phyloP scores from a whole-genome alignment of 345 rosid genomes.

The Lepidium africanum region DNA sequence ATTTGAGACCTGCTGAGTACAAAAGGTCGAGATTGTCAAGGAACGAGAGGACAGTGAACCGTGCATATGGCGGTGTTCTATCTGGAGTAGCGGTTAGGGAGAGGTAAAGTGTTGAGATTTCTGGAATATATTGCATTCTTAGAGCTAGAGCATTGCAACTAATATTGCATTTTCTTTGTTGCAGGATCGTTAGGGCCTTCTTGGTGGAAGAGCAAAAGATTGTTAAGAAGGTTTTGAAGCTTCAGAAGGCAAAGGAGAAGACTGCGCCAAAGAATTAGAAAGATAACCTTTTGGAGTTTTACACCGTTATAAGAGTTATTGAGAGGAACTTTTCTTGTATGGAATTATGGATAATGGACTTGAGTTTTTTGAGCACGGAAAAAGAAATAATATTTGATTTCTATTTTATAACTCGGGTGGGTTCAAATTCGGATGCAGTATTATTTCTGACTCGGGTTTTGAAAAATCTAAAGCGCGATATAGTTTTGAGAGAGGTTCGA shows the following conservation, averaged over 20 bases:
- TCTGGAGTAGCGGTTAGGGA: slow-evolving; percentile 78
- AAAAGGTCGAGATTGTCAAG: slow-evolving; percentile 71
- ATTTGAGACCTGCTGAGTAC: slow-evolving; percentile 75
- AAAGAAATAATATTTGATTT: neutral
- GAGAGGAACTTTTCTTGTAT: neutral
- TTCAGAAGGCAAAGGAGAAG: slow-evolving; percentile 55
- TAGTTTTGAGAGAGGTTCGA: no score
- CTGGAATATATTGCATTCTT: neutral
- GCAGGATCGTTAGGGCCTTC: slow-evolving; percentile 58
- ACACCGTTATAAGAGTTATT: neutral
- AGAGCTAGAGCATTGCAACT: neutral
- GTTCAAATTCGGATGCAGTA: no score
- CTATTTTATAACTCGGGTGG: no score
- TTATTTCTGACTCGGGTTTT: no score
- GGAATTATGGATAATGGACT: neutral
- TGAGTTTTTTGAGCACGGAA: slow-evolving; percentile 1
- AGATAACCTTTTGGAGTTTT: neutral
- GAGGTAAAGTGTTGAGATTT: slow-evolving; percentile 29
- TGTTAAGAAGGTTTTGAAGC: slow-evolving; percentile 65
- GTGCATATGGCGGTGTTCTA: slow-evolving; percentile 75
- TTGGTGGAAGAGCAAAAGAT: slow-evolving; percentile 75
- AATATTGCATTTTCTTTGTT: neutral
- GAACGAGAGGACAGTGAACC: slow-evolving; percentile 71
- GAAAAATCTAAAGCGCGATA: no score
- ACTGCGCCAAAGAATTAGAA: slow-evolving; percentile 37